Evolutionary conservation across 768 basidiomycete species (phyloP).

Genomic region (Cubamyces sp.): DNA sequence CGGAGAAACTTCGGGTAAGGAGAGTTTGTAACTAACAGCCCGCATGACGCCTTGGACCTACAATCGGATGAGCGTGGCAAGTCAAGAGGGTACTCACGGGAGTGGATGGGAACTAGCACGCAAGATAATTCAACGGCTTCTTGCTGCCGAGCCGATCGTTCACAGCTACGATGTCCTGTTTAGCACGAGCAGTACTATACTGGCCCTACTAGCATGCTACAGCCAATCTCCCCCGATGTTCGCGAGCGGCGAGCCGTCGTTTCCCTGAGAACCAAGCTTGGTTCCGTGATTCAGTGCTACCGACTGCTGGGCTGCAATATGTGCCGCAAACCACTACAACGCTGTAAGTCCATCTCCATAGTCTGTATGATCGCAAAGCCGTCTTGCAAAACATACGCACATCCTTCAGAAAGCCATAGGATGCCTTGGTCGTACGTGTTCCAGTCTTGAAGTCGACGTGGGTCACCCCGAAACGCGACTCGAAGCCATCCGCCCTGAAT

Average conservation of each 20-base stretch:
- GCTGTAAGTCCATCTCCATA: background rate
- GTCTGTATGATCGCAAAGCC: no score
- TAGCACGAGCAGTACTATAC: background rate
- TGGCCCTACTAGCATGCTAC: no score
- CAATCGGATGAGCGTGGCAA: background rate
- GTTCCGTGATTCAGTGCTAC: no score
- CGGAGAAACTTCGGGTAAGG: constrained; percentile 15
- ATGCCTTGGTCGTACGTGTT: constrained; percentile 35
- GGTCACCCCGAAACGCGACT: constrained; percentile 48
- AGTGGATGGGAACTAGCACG: background rate
- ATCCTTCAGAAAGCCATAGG: constrained; percentile 32
- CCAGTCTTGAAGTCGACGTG: constrained; percentile 43
- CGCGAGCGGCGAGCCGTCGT: no score
- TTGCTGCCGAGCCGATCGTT: background rate
- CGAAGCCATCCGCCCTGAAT: constrained; percentile 43
- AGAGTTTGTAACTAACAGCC: background rate
- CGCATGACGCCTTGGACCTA: constrained; percentile 10
- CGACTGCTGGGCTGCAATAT: no score
- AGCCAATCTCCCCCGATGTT: no score
- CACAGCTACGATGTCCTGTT: background rate
- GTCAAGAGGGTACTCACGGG: background rate
- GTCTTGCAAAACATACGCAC: constrained; percentile 14
- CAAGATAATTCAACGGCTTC: background rate
- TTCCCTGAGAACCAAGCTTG: no score
- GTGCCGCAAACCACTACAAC: constrained; percentile 22